Conservation (phyloP, 306 rosid species). For the Carpinus viminea region DNA sequence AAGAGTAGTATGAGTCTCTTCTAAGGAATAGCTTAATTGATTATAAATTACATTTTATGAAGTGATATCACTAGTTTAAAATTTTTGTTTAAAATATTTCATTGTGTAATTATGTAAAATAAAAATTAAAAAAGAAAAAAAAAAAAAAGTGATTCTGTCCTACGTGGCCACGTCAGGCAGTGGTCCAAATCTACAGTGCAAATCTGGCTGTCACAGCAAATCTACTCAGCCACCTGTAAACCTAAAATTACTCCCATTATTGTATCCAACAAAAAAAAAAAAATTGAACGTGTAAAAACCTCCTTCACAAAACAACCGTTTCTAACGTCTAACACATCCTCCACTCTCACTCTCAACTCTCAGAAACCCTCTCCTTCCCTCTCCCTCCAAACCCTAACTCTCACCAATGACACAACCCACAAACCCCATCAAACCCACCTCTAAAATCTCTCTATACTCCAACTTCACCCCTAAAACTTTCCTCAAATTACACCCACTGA, state of each 20-base stretch:
- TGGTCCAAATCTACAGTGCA: not conserved
- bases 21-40: too few species aligned
- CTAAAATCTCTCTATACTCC: constrained; percentile 36
- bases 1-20: too few species aligned
- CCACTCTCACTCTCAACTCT: not conserved
- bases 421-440: constrained; percentile 38
- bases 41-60: too few species aligned
- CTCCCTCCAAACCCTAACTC: constrained; percentile 25
- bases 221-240: not conserved
- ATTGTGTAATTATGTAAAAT: too few species aligned
- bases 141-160: too few species aligned
- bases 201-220: not conserved
- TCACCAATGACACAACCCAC: constrained; percentile 40
- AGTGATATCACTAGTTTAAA: too few species aligned
- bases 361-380: constrained; percentile 8
- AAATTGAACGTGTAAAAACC: constrained; percentile 49
- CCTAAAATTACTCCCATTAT: not conserved
- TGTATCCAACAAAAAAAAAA: constrained; percentile 2
- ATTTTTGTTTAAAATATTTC: too few species aligned
- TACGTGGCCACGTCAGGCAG: too few species aligned
- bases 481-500: constrained; percentile 4
- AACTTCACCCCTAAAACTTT: constrained; percentile 43
- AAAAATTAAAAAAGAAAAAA: too few species aligned
- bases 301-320: constrained; percentile 48
- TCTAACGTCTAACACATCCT: constrained; percentile 12